Percentiles rank a stretch among this genome's conserved stretches.
Evolutionary conservation across 73 alveolate genomes (phyloP).

Genomic region (Tetrahymena borealis): DNA sequence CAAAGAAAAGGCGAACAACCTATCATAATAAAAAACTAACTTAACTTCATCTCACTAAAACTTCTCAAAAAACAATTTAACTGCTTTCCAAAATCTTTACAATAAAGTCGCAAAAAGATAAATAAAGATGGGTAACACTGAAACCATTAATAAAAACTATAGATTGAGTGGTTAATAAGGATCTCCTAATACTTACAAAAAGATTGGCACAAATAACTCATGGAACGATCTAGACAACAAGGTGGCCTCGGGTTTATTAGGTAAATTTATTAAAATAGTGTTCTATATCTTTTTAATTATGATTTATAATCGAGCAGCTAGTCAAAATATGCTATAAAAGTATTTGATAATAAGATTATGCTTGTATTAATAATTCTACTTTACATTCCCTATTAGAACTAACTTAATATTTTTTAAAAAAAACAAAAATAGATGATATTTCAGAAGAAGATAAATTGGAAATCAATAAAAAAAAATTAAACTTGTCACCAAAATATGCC

Average conservation of each 20-base stretch:
- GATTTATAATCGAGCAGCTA: no score
- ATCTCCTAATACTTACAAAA: neutral
- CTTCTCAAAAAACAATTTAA: no score
- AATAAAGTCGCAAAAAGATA: no score
- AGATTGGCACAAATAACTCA: neutral
- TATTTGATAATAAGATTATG: no score
- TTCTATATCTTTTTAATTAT: no score
- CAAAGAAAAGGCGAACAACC: no score
- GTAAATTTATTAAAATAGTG: neutral
- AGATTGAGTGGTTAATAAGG: neutral
- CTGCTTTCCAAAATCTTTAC: no score
- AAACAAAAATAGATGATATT: neutral
- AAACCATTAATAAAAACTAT: neutral
- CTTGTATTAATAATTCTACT: no score
- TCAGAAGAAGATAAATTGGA: neutral
- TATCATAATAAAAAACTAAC: no score
- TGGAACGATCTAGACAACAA: neutral
- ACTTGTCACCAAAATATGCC: neutral
- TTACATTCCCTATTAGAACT: neutral
- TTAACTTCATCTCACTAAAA: no score
- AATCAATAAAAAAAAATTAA: neutral
- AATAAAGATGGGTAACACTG: neutral
- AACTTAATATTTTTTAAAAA: neutral
- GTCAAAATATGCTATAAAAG: no score
- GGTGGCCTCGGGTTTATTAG: neutral